Percentiles rank a stretch among this genome's conserved stretches.
Conservation (phyloP, 208 protist species). For the Leishmania braziliensis region DNA sequence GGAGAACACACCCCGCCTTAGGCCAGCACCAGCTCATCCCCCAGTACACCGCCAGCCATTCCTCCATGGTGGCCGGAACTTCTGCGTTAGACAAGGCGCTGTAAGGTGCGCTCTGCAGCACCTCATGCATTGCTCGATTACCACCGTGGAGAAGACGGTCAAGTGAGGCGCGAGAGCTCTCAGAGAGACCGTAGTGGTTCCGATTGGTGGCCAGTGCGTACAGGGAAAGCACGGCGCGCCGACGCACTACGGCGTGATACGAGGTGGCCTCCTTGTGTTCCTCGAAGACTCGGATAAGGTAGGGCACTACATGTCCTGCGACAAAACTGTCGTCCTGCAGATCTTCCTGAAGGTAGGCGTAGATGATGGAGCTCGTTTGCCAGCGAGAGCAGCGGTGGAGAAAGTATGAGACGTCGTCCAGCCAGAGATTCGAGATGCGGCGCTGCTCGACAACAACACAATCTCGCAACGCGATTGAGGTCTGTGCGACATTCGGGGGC, state of each 20-base stretch:
- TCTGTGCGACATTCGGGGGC: conserved; percentile 83
- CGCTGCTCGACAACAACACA: conserved; percentile 89
- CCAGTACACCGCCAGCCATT: conserved; percentile 61
- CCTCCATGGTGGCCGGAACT: conserved; percentile 38
- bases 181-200: conserved; percentile 68
- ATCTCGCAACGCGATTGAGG: conserved; percentile 77
- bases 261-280: conserved; percentile 33
- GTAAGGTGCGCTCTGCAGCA: conserved; percentile 33
- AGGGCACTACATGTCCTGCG: conserved; percentile 69
- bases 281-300: conserved; percentile 64
- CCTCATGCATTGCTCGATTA: conserved; percentile 40
- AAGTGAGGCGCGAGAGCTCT: conserved; percentile 53
- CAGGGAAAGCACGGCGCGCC: conserved; percentile 59
- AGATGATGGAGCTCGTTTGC: conserved; percentile 77
- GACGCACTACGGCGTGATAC: conserved; percentile 51
- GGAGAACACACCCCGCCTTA: conserved; percentile 78
- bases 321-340: conserved; percentile 80
- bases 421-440: conserved; percentile 71
- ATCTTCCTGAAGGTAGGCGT: conserved; percentile 81
- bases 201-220: conserved; percentile 57
- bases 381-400: conserved; percentile 71
- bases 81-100: conserved; percentile 6
- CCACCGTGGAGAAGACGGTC: conserved; percentile 36
- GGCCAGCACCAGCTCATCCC: conserved; percentile 72
- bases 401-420: conserved; percentile 93